phyloP scores from a whole-genome alignment of 495 filamentous ascomycete species.

The Talaromyces wortmannii region DNA sequence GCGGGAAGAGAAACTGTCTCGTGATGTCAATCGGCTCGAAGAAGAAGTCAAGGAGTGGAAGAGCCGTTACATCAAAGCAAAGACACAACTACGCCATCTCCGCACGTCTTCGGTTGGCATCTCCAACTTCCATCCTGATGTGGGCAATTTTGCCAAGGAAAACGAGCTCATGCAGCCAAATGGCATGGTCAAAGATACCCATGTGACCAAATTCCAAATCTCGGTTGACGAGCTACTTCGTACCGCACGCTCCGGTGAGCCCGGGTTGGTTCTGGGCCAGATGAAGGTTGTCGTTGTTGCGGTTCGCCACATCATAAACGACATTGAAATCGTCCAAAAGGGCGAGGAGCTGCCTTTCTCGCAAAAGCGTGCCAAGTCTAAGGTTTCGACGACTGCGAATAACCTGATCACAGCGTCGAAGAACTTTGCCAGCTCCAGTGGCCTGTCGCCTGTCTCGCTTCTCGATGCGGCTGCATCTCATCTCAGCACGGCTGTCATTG shows the following conservation, averaged over 20 bases:
- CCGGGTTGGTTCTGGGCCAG: conserved; percentile 63
- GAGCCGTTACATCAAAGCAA: conserved; percentile 76
- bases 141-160: conserved; percentile 55
- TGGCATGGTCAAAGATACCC: conserved; percentile 80
- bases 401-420: conserved; percentile 91
- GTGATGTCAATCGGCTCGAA: conserved; percentile 67
- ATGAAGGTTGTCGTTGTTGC: conserved; percentile 77
- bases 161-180: conserved; percentile 63
- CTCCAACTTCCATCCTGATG: conserved; percentile 55
- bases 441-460: conserved; percentile 89
- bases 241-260: conserved; percentile 63
- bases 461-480: conserved; percentile 95
- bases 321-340: conserved; percentile 54
- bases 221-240: conserved; percentile 89
- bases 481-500: conserved; percentile 76
- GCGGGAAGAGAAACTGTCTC: conserved; percentile 68
- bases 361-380: conserved; percentile 61
- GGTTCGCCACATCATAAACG: conserved; percentile 73
- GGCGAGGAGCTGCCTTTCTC: conserved; percentile 32
- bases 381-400: conserved; percentile 86
- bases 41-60: conserved; percentile 84
- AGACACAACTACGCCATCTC: conserved; percentile 76
- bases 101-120: conserved; percentile 74
- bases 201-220: conserved; percentile 93
- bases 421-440: conserved; percentile 73